Base-by-base conservation (phyloP, 1,139 yeast species). In the Geotrichum aggregatum region DNA sequence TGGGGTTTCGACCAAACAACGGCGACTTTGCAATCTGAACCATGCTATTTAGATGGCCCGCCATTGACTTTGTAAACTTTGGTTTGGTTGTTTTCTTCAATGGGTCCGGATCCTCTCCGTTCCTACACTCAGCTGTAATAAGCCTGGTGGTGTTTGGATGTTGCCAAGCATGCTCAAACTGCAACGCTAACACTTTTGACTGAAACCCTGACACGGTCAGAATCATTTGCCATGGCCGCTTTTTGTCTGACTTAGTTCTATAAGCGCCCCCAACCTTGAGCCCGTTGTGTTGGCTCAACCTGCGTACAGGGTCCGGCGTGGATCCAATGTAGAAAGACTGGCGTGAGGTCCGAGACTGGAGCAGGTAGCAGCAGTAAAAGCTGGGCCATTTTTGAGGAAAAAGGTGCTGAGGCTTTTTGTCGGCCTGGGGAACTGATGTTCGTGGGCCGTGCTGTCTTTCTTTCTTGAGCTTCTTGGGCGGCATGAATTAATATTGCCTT, bases 241-340 rank as follows among this genome's bases (percentile, higher is more conserved):
- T 74, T 0, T 80, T 82, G 22, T 66, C 64, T 43, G 72, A 67
- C 56, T 74, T 79, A 0, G 95, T 87, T 43, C 79, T 69, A 61
- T 71, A 80, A 0, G 95, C 95, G 1, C 91, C 91, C 0, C 87
- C 87, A 7, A 61, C 60, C 21, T 69, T 70, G 18, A 83, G 63
- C 1, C 95, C 95, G 69, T 87, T 87, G 63, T 87, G 95, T 59
- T 87, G 95, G 38, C 87, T 67, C 4, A 87, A 69, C 46, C 95
- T 57, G 54, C 91, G 67, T 0, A 71, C 63, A 0, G 94, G 92
- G 61, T 84, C 77, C 0, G 92, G 91, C 0, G 92, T 84, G 0
- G 92, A 84, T 1, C 95, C 95, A 3, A 86, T 76, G 61, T 86
- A 86, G 59, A 80, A 80, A 5, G 84, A 76, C 41, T 72, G 70